A percentile compares a stretch with the other conserved stretches of the same genome.
Conservation (phyloP, 108 stramenopile genomes). For the Cyclostephanos tholiformis region DNA sequence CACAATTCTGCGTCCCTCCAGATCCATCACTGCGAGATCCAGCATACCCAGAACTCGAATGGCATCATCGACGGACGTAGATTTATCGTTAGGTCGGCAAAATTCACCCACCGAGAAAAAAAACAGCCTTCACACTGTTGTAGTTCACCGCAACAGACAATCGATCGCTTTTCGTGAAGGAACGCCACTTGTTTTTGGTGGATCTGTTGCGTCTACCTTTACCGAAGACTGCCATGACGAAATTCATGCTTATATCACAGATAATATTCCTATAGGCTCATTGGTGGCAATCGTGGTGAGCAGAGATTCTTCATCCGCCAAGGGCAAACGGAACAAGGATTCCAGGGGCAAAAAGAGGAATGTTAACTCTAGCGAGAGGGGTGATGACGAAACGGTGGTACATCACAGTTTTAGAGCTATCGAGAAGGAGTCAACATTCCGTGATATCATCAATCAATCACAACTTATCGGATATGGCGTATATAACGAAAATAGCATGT, state of each 20-base stretch:
- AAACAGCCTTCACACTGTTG: constrained; percentile 47
- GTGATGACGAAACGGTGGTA: constrained; percentile 19
- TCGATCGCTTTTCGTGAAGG: constrained; percentile 77
- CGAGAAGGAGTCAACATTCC: constrained; percentile 4
- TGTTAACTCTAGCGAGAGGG: constrained; percentile 1
- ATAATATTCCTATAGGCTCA: constrained; percentile 50
- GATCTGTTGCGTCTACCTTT: constrained; percentile 58
- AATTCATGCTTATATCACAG: not conserved
- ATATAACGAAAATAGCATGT: constrained; percentile 87
- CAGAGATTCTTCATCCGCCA: constrained; percentile 22
- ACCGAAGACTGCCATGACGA: constrained; percentile 15
- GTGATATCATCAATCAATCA: constrained; percentile 28
- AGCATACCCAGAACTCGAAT: not conserved
- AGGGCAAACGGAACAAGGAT: constrained; percentile 21
- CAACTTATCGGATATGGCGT: constrained; percentile 80
- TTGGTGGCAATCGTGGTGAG: constrained; percentile 69
- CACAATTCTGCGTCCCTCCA: not conserved
- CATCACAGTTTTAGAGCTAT: constrained; percentile 37
- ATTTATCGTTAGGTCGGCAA: not conserved
- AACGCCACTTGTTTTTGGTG: constrained; percentile 70
- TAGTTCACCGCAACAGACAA: constrained; percentile 73
- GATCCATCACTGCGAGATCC: not conserved
- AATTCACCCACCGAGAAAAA: not conserved
- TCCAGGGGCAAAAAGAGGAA: constrained; percentile 24
- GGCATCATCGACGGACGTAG: not conserved